Conservation (phyloP, 495 filamentous ascomycete species). For the Peziza echinospora region DNA sequence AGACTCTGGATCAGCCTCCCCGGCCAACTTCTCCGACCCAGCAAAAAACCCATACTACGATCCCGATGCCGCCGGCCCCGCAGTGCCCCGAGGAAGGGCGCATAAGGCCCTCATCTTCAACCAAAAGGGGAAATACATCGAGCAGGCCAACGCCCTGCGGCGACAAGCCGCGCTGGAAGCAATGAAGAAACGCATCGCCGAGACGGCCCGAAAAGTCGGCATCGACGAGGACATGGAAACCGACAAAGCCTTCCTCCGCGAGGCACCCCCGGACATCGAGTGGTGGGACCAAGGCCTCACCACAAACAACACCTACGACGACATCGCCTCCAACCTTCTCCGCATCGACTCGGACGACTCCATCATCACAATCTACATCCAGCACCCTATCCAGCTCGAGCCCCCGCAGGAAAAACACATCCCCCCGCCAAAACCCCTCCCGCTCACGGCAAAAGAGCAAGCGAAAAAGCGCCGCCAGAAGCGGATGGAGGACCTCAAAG, state of each 20-base stretch:
- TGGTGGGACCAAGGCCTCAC: slow-evolving; percentile 95
- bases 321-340: slow-evolving; percentile 38
- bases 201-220: slow-evolving; percentile 58
- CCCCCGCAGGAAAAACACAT: slow-evolving; percentile 71
- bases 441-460: slow-evolving; percentile 73
- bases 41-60: slow-evolving; percentile 77
- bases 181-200: slow-evolving; percentile 84
- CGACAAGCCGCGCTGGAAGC: slow-evolving; percentile 72
- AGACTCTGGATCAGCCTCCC: slow-evolving; percentile 45
- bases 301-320: slow-evolving; percentile 47
- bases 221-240: slow-evolving; percentile 78
- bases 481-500: slow-evolving; percentile 77
- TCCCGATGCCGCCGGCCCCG: slow-evolving; percentile 40
- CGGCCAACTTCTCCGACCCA: slow-evolving; percentile 35
- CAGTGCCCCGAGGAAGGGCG: slow-evolving; percentile 33
- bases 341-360: slow-evolving; percentile 60
- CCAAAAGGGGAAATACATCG: slow-evolving; percentile 90
- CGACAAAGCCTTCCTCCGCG: slow-evolving; percentile 58
- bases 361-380: slow-evolving; percentile 72
- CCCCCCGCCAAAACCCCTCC: slow-evolving; percentile 71
- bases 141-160: slow-evolving; percentile 70
- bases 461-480: slow-evolving; percentile 77
- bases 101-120: slow-evolving; percentile 71
- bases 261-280: slow-evolving; percentile 68
- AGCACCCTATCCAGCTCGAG: slow-evolving; percentile 81